Evolutionary conservation across 1,284 basidiomycete species (phyloP), one percentile per base, ranked within the genome.

Genomic region (Ganoderma lingzhi): DNA sequence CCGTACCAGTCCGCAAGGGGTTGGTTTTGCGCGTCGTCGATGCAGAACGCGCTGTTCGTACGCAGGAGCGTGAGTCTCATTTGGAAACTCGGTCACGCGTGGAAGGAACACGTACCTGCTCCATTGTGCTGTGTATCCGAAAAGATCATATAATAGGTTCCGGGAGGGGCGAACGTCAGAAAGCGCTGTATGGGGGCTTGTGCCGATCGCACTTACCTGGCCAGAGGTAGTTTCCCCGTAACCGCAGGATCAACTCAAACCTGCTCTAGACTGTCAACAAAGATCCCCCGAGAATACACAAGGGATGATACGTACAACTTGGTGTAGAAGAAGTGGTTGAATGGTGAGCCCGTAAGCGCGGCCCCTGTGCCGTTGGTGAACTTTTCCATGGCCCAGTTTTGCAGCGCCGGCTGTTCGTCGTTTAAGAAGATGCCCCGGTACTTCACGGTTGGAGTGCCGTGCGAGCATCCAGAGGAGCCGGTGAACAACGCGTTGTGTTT

Each of bases 221-320:
- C 90, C 91, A 93, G 28, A 92, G 78, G 76, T 90, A 90, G 79
- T 93, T 93, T 14, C 84, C 90, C 74, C 90, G 92, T 70, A 93
- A 77, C 12, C 92, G 84, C 56, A 93, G 81, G 48, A 93, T 81
- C 56, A 93, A 79, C 77, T 93, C 92, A 68, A 89, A 91, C 56
- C 88, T 89, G 65, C 3, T 30, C 35, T 23, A 23, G 23, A 51
- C 37, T 10, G 70, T 71, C n/a, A 66, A 60, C 17, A 61, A n/a
- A 35, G 37, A 14, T 14, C 14, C 17, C n/a, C 59, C 39, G 39
- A 28, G 23, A 6, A 19, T 19, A 9, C 45, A 39, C 45, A 45
- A 53, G 51, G 37, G 32, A 37, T 56, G 67, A 59, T n/a, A 79
- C 84, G 63, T 66, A 88, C 87, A 90, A 66, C 63, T 87, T 86